These are phyloP conservation scores for Colletotrichum destructivum DNA, from an alignment of 2,329 filamentous ascomycete species.

Conservation along the genomic window DNA sequence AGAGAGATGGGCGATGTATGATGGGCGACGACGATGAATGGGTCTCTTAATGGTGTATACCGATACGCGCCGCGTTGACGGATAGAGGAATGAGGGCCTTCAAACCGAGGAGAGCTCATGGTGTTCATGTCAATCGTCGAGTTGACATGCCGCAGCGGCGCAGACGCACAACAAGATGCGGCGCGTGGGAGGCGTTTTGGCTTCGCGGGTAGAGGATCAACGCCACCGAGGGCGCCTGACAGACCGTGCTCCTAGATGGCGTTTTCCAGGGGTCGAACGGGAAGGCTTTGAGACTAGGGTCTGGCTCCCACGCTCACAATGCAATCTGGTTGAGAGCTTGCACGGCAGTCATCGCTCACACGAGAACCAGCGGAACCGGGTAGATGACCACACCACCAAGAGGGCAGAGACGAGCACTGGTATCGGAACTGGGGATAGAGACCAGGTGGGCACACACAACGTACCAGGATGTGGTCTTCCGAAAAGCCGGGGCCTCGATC, in stretches of 20 bases:
- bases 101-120: not conserved
- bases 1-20: not conserved
- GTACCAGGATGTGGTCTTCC: conserved; percentile 29
- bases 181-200: conserved; percentile 41
- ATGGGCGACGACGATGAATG: not conserved
- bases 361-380: conserved; percentile 6
- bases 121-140: not conserved
- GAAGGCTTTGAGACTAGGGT: conserved; percentile 36
- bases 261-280: conserved; percentile 40
- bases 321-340: conserved; percentile 2
- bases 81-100: not conserved
- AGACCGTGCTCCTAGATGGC: conserved; percentile 33
- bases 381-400: conserved; percentile 2
- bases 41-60: too few relatives aligned
- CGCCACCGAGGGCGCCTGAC: conserved; percentile 34
- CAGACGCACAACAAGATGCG: conserved; percentile 44
- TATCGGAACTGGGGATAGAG: conserved; percentile 17
- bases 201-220: conserved; percentile 34
- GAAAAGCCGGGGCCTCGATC: conserved; percentile 10
- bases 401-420: conserved; percentile 15
- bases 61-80: not conserved
- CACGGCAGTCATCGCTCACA: conserved; percentile 8
- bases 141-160: conserved; percentile 27
- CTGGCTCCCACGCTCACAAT: not conserved
- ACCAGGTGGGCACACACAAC: conserved; percentile 5